Conservation (phyloP, 768 basidiomycete species). For the Boletellus ananas region DNA sequence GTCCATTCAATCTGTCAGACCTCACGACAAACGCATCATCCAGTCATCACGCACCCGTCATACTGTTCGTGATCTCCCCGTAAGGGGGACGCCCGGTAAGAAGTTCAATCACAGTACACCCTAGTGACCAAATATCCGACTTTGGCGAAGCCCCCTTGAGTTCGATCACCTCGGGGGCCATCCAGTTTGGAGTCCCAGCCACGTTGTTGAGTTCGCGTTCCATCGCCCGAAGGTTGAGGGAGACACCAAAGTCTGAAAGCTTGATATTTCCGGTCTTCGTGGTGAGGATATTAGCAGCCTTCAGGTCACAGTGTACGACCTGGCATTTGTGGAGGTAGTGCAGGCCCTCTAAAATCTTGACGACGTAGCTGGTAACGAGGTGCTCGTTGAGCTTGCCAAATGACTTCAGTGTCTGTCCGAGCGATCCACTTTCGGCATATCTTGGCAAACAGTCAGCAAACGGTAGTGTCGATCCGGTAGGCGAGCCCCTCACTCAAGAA, state of each 20-base stretch:
- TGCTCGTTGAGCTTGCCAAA: constrained; percentile 93
- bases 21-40: not conserved
- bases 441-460: constrained; percentile 39
- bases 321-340: constrained; percentile 87
- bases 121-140: constrained; percentile 94
- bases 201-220: constrained; percentile 81
- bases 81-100: constrained; percentile 92
- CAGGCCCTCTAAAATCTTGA: constrained; percentile 94
- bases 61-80: constrained; percentile 80
- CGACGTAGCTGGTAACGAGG: constrained; percentile 88
- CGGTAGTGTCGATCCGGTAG: not conserved
- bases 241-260: constrained; percentile 96
- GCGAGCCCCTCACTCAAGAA: constrained; percentile 72
- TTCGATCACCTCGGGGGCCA: constrained; percentile 98
- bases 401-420: constrained; percentile 87
- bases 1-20: constrained; percentile 7
- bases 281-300: constrained; percentile 97
- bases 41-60: constrained; percentile 64
- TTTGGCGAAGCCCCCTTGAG: constrained; percentile 91
- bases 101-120: constrained; percentile 91
- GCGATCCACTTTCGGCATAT: constrained; percentile 94
- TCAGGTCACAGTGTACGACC: constrained; percentile 97
- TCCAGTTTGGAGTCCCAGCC: constrained; percentile 97
- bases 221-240: constrained; percentile 90
- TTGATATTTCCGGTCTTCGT: constrained; percentile 98